Conservation (phyloP, 1,139 yeast genomes). For the Suhomyces atakaporum region DNA sequence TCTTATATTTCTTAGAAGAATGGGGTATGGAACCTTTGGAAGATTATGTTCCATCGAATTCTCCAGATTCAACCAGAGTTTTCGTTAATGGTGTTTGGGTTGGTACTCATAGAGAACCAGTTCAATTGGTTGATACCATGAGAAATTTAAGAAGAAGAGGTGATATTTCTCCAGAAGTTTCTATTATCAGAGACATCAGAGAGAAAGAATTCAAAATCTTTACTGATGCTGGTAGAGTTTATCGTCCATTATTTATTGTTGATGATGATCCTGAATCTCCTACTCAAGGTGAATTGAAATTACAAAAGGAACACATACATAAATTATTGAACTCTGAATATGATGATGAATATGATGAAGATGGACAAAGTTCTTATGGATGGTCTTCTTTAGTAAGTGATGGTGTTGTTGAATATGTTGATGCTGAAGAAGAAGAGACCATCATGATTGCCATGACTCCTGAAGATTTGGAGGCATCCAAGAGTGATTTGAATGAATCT, state of each 20-base stretch:
- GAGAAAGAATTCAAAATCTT: slow-evolving; percentile 94
- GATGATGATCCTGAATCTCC: slow-evolving; percentile 80
- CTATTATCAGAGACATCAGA: slow-evolving; percentile 93
- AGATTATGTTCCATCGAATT: slow-evolving; percentile 90
- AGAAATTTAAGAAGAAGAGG: slow-evolving; percentile 92
- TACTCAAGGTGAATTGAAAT: slow-evolving; percentile 75
- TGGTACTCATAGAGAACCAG: slow-evolving; percentile 97
- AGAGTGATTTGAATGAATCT: slow-evolving; percentile 50
- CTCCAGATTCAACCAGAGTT: slow-evolving; percentile 90
- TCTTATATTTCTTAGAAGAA: slow-evolving; percentile 89
- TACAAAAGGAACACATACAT: slow-evolving; percentile 81
- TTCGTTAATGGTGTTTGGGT: slow-evolving; percentile 99
- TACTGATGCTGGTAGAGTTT: slow-evolving; percentile 98
- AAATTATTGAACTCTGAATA: slow-evolving; percentile 66
- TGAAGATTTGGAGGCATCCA: slow-evolving; percentile 81
- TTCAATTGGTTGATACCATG: slow-evolving; percentile 85
- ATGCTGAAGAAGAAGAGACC: slow-evolving; percentile 97
- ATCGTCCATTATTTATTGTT: slow-evolving; percentile 90
- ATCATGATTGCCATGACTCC: slow-evolving; percentile 99
- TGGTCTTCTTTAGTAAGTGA: slow-evolving; percentile 85
- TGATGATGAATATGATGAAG: slow-evolving; percentile 60
- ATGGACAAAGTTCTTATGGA: slow-evolving; percentile 58
- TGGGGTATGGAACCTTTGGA: slow-evolving; percentile 99
- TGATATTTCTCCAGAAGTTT: slow-evolving; percentile 93
- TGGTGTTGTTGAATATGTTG: slow-evolving; percentile 92